phyloP scores from a whole-genome alignment of 352 stramenopile genomes.

The Aphanomyces astaci region DNA sequence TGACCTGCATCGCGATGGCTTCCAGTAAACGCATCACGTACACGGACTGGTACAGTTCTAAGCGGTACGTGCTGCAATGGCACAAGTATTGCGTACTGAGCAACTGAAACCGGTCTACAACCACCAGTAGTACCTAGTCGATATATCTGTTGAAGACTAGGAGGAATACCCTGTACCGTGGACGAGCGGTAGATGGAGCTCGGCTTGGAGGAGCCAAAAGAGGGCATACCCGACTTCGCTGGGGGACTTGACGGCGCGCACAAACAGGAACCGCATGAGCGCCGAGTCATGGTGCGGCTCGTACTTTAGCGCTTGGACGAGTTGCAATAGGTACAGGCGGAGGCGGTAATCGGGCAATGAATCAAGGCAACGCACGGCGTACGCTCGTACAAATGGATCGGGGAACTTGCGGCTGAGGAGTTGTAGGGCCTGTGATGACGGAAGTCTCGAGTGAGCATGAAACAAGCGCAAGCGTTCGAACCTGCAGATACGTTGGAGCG shows the following conservation, averaged over 20 bases:
- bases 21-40: constrained; percentile 90
- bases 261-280: constrained; percentile 43
- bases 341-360: constrained; percentile 79
- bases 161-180: neutral
- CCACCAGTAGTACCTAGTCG: neutral
- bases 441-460: neutral
- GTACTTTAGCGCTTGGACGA: constrained; percentile 39
- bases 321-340: constrained; percentile 44
- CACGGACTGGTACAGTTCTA: constrained; percentile 85
- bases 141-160: too few species aligned
- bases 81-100: constrained; percentile 76
- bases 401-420: constrained; percentile 76
- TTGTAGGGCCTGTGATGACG: constrained; percentile 55
- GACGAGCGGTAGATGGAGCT: constrained; percentile 22
- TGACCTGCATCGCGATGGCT: constrained; percentile 56
- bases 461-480: neutral
- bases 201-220: constrained; percentile 48
- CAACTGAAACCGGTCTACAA: constrained; percentile 38
- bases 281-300: constrained; percentile 44
- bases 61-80: constrained; percentile 79
- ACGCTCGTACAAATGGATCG: constrained; percentile 89
- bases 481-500: constrained; percentile 63
- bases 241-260: constrained; percentile 32
- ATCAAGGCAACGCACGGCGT: constrained; percentile 86
- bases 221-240: constrained; percentile 37